Percentiles rank a stretch among this genome's conserved stretches.
Evolutionary conservation across 345 rosid genomes (phyloP).

Genomic region (Chamaenerion angustifolium): DNA sequence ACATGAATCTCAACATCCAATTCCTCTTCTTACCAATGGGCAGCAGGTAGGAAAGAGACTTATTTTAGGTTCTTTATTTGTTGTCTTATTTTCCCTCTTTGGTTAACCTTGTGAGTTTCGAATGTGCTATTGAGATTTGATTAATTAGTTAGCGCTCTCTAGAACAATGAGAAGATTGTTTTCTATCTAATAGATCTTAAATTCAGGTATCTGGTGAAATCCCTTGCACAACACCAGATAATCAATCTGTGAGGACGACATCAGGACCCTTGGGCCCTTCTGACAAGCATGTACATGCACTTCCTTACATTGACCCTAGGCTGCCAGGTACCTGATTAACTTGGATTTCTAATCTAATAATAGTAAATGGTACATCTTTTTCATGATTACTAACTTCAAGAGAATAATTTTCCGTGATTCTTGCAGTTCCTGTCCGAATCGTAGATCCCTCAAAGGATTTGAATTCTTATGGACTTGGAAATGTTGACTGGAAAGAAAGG

Average conservation of each 20-base stretch:
- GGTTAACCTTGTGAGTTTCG: neutral
- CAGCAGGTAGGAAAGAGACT: slow-evolving; percentile 33
- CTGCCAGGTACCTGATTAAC: slow-evolving; percentile 58
- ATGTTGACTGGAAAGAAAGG: slow-evolving; percentile 99
- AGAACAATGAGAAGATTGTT: neutral
- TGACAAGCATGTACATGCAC: slow-evolving; percentile 58
- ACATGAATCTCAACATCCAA: slow-evolving; percentile 81
- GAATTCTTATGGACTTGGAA: slow-evolving; percentile 94
- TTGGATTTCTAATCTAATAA: neutral
- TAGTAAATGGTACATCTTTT: neutral
- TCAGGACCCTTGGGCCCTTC: slow-evolving; percentile 95
- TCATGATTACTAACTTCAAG: slow-evolving; percentile 8
- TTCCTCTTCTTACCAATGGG: slow-evolving; percentile 89
- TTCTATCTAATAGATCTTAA: slow-evolving; percentile 2
- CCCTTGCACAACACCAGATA: slow-evolving; percentile 72
- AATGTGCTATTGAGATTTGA: neutral
- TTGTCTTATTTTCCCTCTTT: neutral
- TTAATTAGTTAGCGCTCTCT: neutral
- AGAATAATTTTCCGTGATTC: slow-evolving; percentile 8
- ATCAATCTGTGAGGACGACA: slow-evolving; percentile 87
- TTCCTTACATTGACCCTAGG: slow-evolving; percentile 88
- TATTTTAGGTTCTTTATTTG: neutral
- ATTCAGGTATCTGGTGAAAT: slow-evolving; percentile 92
- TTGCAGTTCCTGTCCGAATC: slow-evolving; percentile 79
- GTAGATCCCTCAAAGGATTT: slow-evolving; percentile 98